Evolutionary conservation across 1,284 basidiomycete genomes (phyloP).

Genomic region (Tranzscheliella williamsii): DNA sequence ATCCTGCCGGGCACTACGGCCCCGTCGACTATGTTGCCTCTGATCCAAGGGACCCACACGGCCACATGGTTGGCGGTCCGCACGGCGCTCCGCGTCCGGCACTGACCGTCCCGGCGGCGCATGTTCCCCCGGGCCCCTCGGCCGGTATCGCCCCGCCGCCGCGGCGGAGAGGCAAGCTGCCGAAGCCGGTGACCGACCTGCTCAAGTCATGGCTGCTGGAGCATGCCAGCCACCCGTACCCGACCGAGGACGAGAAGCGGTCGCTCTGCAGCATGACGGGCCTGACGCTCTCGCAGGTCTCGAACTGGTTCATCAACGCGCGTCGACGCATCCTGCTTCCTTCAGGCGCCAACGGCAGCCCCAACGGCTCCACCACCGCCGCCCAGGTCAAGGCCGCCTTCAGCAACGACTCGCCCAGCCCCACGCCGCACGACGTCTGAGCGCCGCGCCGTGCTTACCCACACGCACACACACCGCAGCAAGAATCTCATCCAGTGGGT

Average conservation of each 20-base stretch:
- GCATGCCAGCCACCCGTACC: conserved; percentile 85
- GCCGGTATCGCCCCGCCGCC: conserved; percentile 36
- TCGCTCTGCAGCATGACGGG: conserved; percentile 81
- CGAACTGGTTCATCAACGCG: conserved; percentile 59
- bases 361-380: conserved; percentile 18
- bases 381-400: conserved; percentile 38
- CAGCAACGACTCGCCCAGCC: conserved; percentile 16
- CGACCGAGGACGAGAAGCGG: conserved; percentile 87
- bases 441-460: too few relatives aligned
- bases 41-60: conserved; percentile 24
- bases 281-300: conserved; percentile 80
- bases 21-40: conserved; percentile 12
- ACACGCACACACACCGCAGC: too few relatives aligned
- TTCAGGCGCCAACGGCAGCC: conserved; percentile 24
- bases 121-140: conserved; percentile 34
- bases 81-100: conserved; percentile 14
- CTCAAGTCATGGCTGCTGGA: conserved; percentile 87
- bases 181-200: conserved; percentile 84
- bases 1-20: conserved; percentile 8
- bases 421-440: too few relatives aligned
- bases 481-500: too few relatives aligned
- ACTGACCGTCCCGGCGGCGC: conserved; percentile 11
- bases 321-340: conserved; percentile 51
- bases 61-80: conserved; percentile 5
- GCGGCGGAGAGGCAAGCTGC: conserved; percentile 75